A percentile compares a stretch with the other conserved stretches of the same genome.
These are phyloP conservation scores for Agastache rugosa DNA, from an alignment of 257 asterid species.

Conservation along the genomic window DNA sequence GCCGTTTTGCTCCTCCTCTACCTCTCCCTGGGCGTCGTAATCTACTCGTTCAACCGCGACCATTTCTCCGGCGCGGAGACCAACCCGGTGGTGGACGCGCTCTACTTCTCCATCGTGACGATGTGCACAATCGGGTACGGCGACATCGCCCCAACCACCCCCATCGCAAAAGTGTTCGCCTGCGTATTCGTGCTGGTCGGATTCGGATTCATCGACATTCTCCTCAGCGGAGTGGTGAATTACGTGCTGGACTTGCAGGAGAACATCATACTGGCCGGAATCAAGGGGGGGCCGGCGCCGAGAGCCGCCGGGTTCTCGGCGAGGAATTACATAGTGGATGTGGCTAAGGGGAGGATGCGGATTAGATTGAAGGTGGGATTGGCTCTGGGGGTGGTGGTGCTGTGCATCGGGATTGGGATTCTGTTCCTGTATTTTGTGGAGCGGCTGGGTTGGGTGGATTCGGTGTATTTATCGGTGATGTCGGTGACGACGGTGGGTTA, in stretches of 20 bases:
- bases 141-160: constrained; percentile 56
- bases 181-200: constrained; percentile 59
- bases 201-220: constrained; percentile 59
- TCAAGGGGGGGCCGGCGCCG: constrained; percentile 15
- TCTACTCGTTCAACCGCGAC: constrained; percentile 51
- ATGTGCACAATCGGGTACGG: constrained; percentile 74
- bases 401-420: constrained; percentile 53
- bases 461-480: constrained; percentile 53
- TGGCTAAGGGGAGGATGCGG: constrained; percentile 67
- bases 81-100: constrained; percentile 57
- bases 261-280: constrained; percentile 47
- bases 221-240: constrained; percentile 53
- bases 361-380: constrained; percentile 55
- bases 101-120: constrained; percentile 63
- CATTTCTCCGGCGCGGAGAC: constrained; percentile 60
- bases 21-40: constrained; percentile 51
- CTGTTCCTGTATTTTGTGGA: constrained; percentile 47
- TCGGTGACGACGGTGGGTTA: constrained; percentile 69
- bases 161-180: constrained; percentile 53
- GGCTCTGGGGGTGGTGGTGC: constrained; percentile 53
- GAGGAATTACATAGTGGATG: constrained; percentile 51
- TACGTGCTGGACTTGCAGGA: constrained; percentile 64
- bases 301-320: constrained; percentile 22
- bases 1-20: constrained; percentile 45
- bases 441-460: constrained; percentile 49